Conservation (phyloP, 352 stramenopile species). For the Discostella stelligera region DNA sequence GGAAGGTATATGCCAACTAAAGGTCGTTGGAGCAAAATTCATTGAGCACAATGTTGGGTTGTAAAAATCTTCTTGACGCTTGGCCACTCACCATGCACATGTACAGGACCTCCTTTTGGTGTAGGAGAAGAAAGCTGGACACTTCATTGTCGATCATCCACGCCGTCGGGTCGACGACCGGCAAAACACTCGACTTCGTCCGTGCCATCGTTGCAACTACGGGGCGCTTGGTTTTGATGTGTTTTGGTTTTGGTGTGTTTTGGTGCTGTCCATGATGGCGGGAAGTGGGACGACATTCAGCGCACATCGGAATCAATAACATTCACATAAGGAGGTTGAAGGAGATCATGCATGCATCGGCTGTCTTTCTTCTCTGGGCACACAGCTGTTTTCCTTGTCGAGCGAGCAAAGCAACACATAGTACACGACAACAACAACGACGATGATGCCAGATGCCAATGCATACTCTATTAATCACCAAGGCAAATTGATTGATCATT, state of each 20-base stretch:
- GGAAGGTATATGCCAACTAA: conserved; percentile 62
- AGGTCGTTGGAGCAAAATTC: neutral
- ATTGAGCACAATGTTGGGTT: too few species aligned
- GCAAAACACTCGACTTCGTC: conserved; percentile 13
- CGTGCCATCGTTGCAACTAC: conserved; percentile 20
- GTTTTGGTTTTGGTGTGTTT: too few species aligned
- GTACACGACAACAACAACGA: too few species aligned
- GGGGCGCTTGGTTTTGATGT: too few species aligned
- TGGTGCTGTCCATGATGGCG: neutral
- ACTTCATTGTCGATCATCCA: conserved; percentile 76
- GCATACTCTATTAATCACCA: neutral
- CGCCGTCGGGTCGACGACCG: conserved; percentile 57
- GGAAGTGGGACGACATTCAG: neutral
- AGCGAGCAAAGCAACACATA: too few species aligned
- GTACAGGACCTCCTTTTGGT: conserved; percentile 74
- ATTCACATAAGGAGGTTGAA: too few species aligned
- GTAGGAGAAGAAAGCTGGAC: conserved; percentile 65
- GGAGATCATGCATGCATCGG: neutral
- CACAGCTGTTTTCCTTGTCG: neutral
- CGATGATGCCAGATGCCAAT: neutral
- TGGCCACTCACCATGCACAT: conserved; percentile 65
- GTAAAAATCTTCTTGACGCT: too few species aligned
- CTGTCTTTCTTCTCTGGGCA: too few species aligned
- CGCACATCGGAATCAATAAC: too few species aligned
- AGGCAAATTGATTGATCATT: neutral